Percentiles rank a stretch among this genome's conserved stretches.
These are phyloP conservation scores for Ceratobasidium sp. DNA, from an alignment of 1,284 basidiomycete genomes.

Conservation along the genomic window DNA sequence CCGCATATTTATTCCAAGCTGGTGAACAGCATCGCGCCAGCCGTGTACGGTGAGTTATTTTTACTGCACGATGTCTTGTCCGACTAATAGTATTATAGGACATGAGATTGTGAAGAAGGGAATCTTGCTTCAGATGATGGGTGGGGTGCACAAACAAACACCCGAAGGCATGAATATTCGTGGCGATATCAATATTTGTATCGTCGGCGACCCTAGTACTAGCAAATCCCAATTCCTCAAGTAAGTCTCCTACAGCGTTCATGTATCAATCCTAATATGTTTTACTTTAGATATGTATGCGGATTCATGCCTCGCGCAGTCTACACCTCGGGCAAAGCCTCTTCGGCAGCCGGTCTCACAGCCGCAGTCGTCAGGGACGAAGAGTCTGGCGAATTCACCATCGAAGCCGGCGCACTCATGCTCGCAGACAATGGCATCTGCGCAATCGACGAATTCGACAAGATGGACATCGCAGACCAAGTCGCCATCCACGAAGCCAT, in stretches of 20 bases:
- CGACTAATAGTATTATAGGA: conserved; percentile 49
- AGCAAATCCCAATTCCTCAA: conserved; percentile 99
- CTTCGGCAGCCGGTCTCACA: conserved; percentile 97
- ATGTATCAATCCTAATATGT: not conserved
- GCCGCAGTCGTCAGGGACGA: conserved; percentile 98
- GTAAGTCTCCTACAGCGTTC: conserved; percentile 56
- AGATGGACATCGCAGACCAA: conserved; percentile 99
- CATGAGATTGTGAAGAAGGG: conserved; percentile 99
- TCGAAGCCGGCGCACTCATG: conserved; percentile 99
- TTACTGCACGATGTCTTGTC: not conserved
- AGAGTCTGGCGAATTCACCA: conserved; percentile 99
- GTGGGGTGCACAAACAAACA: conserved; percentile 99
- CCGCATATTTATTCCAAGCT: conserved; percentile 94
- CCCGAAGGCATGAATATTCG: conserved; percentile 95
- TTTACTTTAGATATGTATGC: conserved; percentile 81
- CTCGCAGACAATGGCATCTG: conserved; percentile 99
- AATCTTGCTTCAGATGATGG: conserved; percentile 96
- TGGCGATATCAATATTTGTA: conserved; percentile 98
- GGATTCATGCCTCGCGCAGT: conserved; percentile 99
- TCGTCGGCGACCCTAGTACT: conserved; percentile 96
- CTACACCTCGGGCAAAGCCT: conserved; percentile 99
- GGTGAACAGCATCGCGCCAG: conserved; percentile 95
- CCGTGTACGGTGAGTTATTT: conserved; percentile 75
- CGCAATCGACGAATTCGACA: conserved; percentile 99
- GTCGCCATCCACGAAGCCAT: conserved; percentile 99